Conservation (phyloP, 805 yeast genomes). For the Grigorovia yakushimaensis region DNA sequence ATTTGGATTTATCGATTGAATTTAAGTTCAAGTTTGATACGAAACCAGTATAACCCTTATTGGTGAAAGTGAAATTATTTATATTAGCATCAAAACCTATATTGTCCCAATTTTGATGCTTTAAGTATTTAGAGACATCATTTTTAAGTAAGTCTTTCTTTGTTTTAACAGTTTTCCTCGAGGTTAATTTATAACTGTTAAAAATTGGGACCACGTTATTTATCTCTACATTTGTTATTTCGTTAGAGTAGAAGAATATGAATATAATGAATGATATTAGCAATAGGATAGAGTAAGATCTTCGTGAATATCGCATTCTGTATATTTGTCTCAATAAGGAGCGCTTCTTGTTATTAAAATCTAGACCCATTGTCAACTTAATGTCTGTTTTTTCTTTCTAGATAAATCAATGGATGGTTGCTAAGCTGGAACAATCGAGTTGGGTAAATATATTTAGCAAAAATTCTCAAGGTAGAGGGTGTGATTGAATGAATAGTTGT, state of each 20-base stretch:
- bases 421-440: too few relatives aligned
- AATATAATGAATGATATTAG: not conserved
- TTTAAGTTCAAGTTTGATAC: not conserved
- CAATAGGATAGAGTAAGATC: not conserved
- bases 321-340: not conserved
- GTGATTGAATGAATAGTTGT: too few relatives aligned
- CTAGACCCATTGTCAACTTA: too few relatives aligned
- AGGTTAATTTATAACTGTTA: not conserved
- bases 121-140: not conserved
- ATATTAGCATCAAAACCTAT: not conserved
- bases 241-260: not conserved
- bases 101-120: not conserved
- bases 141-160: not conserved
- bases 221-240: not conserved
- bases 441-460: too few relatives aligned
- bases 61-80: not conserved
- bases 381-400: too few relatives aligned
- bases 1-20: too few relatives aligned
- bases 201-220: not conserved
- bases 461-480: too few relatives aligned
- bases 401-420: too few relatives aligned
- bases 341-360: not conserved
- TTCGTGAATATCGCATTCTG: not conserved
- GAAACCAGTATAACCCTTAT: not conserved
- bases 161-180: not conserved